Evolutionary conservation across 305 asterid genomes (phyloP).

Genomic region (Solanum hybrid): DNA sequence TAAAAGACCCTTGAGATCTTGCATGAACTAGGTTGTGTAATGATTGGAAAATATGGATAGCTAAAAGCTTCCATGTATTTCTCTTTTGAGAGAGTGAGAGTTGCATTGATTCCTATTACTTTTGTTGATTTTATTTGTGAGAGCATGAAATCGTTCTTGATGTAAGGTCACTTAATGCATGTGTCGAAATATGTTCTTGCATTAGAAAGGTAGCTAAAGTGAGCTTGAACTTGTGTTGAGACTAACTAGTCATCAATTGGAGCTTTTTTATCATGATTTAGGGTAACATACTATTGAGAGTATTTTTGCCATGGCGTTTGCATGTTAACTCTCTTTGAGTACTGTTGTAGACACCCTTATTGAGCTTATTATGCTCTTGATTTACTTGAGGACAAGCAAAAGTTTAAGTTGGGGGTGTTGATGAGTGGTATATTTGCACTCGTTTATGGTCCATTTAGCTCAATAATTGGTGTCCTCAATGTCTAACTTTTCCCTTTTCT

Average conservation of each 20-base stretch:
- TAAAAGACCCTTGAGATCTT: neutral
- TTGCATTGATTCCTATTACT: neutral
- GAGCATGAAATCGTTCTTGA: neutral
- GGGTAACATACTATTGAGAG: neutral
- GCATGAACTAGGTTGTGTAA: neutral
- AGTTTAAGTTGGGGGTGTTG: neutral
- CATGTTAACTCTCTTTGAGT: neutral
- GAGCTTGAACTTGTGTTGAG: neutral
- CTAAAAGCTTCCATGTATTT: neutral
- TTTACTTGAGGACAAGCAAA: neutral
- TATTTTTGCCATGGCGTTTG: neutral
- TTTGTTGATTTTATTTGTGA: neutral
- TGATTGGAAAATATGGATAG: neutral
- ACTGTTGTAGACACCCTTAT: neutral
- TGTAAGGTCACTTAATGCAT: neutral
- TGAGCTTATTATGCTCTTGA: neutral
- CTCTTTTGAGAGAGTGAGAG: neutral
- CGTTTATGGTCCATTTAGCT: neutral
- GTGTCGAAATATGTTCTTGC: neutral
- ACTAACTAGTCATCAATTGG: neutral
- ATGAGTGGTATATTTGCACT: neutral
- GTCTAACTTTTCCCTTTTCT: neutral
- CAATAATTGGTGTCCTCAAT: neutral
- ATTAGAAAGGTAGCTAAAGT: neutral
- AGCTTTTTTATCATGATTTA: neutral